Evolutionary conservation across 108 stramenopile species (phyloP).

Genomic region (Aurantiochytrium sp.): DNA sequence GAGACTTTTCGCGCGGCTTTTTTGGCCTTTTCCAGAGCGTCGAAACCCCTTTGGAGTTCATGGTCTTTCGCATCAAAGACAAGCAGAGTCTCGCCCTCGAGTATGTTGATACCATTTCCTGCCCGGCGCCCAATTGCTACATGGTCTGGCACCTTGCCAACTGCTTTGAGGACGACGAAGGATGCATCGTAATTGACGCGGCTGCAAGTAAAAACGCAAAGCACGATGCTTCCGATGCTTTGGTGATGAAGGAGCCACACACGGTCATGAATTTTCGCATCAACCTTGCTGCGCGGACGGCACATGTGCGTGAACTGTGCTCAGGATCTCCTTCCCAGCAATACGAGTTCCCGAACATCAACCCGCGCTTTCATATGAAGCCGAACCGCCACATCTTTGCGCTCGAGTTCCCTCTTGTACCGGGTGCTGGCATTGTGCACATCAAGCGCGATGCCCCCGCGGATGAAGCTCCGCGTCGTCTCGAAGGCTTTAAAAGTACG

Average conservation of each 20-base stretch:
- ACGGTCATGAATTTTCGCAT: not conserved
- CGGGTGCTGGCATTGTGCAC: not conserved
- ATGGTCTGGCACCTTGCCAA: constrained; percentile 8
- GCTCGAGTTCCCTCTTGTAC: not conserved
- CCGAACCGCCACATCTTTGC: constrained; percentile 7
- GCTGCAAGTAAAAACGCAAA: not conserved
- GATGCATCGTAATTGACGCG: not conserved
- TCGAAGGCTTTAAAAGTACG: not conserved
- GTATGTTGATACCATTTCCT: not conserved
- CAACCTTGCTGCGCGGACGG: not conserved
- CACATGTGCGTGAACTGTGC: not conserved
- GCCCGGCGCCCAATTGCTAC: not conserved
- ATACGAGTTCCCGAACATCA: not conserved
- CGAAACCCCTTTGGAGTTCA: not conserved
- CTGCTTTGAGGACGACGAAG: not conserved
- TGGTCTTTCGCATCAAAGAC: not conserved
- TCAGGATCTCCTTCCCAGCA: not conserved
- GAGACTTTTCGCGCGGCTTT: not conserved
- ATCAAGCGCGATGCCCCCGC: not conserved
- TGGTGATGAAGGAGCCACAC: not conserved
- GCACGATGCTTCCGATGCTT: not conserved
- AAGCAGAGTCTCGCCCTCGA: not conserved
- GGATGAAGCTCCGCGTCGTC: not conserved
- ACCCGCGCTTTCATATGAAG: not conserved
- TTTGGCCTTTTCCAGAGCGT: not conserved